phyloP scores from a whole-genome alignment of 2,329 filamentous ascomycete genomes.

The Alternaria hordeiaustralica region DNA sequence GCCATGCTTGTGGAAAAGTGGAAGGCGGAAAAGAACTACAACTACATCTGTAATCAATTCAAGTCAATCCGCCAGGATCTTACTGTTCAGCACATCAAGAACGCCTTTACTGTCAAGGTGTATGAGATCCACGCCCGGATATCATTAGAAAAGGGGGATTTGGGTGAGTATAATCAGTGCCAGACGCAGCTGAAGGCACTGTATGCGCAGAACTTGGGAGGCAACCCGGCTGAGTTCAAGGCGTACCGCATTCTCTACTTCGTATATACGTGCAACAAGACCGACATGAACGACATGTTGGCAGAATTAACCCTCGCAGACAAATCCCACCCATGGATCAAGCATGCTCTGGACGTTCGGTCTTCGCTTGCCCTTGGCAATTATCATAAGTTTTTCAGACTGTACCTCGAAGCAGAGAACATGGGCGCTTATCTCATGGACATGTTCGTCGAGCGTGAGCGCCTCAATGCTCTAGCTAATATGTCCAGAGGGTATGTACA shows the following conservation, averaged over 20 bases:
- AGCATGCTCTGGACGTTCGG: slow-evolving; percentile 89
- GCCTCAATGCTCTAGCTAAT: slow-evolving; percentile 84
- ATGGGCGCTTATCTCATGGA: slow-evolving; percentile 99
- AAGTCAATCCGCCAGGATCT: slow-evolving; percentile 98
- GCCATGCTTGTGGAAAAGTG: slow-evolving; percentile 93
- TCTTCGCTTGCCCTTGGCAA: slow-evolving; percentile 92
- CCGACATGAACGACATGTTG: slow-evolving; percentile 96
- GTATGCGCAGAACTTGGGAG: slow-evolving; percentile 85
- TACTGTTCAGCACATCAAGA: slow-evolving; percentile 96
- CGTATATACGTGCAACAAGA: slow-evolving; percentile 97
- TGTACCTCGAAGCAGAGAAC: slow-evolving; percentile 91
- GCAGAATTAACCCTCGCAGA: slow-evolving; percentile 99
- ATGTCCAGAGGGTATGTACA: slow-evolving; percentile 90
- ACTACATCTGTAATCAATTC: slow-evolving; percentile 98
- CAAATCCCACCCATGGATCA: slow-evolving; percentile 81
- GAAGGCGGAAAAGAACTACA: slow-evolving; percentile 91
- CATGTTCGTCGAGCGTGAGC: slow-evolving; percentile 96
- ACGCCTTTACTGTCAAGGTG: slow-evolving; percentile 92
- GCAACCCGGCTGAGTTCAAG: slow-evolving; percentile 94
- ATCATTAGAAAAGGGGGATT: slow-evolving; percentile 95
- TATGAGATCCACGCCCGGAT: slow-evolving; percentile 98
- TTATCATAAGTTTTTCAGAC: slow-evolving; percentile 96
- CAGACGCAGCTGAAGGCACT: slow-evolving; percentile 95
- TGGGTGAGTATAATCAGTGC: slow-evolving; percentile 99
- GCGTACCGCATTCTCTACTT: slow-evolving; percentile 99